Evolutionary conservation across 345 rosid species (phyloP).

Genomic region (Mallotus nudiflorus): DNA sequence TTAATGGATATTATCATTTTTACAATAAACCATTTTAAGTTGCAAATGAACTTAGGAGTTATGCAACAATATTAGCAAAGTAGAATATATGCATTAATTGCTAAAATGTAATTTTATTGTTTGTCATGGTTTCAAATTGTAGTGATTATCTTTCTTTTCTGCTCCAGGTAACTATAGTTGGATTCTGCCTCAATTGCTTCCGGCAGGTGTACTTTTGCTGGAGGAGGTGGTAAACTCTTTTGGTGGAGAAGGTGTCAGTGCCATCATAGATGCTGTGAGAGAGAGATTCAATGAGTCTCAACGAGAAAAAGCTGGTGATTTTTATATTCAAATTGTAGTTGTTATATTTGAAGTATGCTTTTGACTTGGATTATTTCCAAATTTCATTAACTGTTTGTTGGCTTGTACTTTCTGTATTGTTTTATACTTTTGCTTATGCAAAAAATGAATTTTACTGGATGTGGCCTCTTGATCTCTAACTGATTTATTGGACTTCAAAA

Average conservation of each 20-base stretch:
- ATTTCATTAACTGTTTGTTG: not conserved
- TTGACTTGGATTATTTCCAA: not conserved
- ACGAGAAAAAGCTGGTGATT: slow-evolving; percentile 67
- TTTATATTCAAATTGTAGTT: slow-evolving; percentile 16
- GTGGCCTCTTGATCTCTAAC: not conserved
- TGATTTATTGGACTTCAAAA: not conserved
- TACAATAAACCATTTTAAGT: not conserved
- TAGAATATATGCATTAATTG: not conserved
- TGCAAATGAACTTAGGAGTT: not conserved
- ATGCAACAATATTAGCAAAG: not conserved
- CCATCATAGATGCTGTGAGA: slow-evolving; percentile 63
- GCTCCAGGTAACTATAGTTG: slow-evolving; percentile 1
- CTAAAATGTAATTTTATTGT: not conserved
- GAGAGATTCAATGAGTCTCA: slow-evolving; percentile 72
- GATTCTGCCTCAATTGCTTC: slow-evolving; percentile 19
- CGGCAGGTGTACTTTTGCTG: slow-evolving; percentile 73
- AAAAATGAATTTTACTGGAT: not conserved
- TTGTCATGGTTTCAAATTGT: not conserved
- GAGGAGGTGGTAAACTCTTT: slow-evolving; percentile 77
- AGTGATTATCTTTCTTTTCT: not conserved
- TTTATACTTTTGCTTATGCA: not conserved
- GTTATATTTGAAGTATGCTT: not conserved
- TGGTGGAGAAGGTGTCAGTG: slow-evolving; percentile 73
- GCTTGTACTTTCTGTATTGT: not conserved
- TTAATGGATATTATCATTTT: not conserved